Evolutionary conservation across 139 green algal genomes (phyloP), one percentile per base, ranked within the genome.

Genomic region (Pseudopediastrum boryanum): DNA sequence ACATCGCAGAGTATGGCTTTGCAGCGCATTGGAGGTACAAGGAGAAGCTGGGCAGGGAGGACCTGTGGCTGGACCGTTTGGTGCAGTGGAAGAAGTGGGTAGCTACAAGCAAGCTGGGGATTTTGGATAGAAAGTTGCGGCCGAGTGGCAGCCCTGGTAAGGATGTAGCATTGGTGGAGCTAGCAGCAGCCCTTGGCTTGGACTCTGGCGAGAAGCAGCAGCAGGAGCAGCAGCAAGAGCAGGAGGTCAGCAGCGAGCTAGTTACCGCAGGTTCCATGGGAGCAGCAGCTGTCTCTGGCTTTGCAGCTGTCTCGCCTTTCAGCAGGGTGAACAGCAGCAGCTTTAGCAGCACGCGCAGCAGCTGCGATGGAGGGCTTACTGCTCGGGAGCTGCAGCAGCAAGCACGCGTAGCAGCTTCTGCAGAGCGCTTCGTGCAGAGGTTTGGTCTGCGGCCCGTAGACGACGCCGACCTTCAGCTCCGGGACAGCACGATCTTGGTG

Each of bases 21-120:
- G 93, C 94, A 2, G 93, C 94, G 19, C 95, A 98, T 84, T 98
- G 95, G 95, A 84, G 89, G 19, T 98, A 98, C 86, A 98, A 98
- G 87, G 95, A 98, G 86, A 54, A 51, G 48, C 50, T 81, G 25
- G 46, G 59, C 21, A n/a, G 74, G 35, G 44, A 81, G 46, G 74
- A 81, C 62, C 46, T 81, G 44, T 81, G 74, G 74, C 62, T 81
- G 21, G 74, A 81, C 46, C 35, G 74, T 21, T 48, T 81, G 62
- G 74, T 81, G 74, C 74, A 81, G 46, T 81, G 74, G 74, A 81
- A 81, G 61, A 71, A 71, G 35, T 81, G 74, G 74, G 65, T 81
- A 3, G 62, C 74, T 9, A 74, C 33, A 31, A 63, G 66, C 33
- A 81, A 81, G 62, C 74, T 81, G 23, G 59, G 74, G 62, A 63